These are phyloP conservation scores for Codiaeum variegatum DNA, from an alignment of 441 rosid genomes.

Conservation along the genomic window DNA sequence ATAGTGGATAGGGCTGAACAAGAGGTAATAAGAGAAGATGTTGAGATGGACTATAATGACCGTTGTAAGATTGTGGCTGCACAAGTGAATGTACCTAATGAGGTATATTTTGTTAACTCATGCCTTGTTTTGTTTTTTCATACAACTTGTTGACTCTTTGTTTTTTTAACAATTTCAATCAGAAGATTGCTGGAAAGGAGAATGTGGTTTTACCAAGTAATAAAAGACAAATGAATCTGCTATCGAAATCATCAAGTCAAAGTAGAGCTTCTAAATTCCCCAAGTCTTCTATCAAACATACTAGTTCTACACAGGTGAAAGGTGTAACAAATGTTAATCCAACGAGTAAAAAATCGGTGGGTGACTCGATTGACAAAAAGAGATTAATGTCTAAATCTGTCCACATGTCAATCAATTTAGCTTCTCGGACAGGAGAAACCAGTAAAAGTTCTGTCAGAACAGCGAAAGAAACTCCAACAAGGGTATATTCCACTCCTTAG, in stretches of 20 bases:
- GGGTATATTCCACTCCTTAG: slow-evolving; percentile 31
- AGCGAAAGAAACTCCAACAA: slow-evolving; percentile 34
- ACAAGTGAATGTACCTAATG: slow-evolving; percentile 24
- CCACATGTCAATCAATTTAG: slow-evolving; percentile 48
- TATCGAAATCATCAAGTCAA: slow-evolving; percentile 30
- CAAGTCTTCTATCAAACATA: slow-evolving; percentile 30
- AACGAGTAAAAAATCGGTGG: slow-evolving; percentile 25
- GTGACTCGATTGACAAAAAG: slow-evolving; percentile 36
- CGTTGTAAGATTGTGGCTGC: slow-evolving; percentile 18
- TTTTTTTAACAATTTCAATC: slow-evolving; percentile 25
- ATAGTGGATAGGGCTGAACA: slow-evolving; percentile 20
- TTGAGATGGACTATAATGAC: slow-evolving; percentile 13
- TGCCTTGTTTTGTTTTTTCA: not conserved
- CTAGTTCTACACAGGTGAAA: slow-evolving; percentile 33
- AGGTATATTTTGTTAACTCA: slow-evolving; percentile 36
- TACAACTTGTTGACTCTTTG: slow-evolving; percentile 14
- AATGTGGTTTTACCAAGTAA: slow-evolving; percentile 31
- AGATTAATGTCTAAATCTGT: slow-evolving; percentile 37
- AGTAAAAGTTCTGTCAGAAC: slow-evolving; percentile 29
- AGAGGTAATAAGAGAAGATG: slow-evolving; percentile 18
- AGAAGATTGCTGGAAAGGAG: slow-evolving; percentile 39
- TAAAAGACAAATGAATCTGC: slow-evolving; percentile 32
- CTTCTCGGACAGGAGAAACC: slow-evolving; percentile 31
- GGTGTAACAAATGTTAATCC: slow-evolving; percentile 24
- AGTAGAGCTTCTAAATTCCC: slow-evolving; percentile 32